Base-by-base conservation (phyloP, 768 basidiomycete genomes). In the Dictyophora rubrovolvata region DNA sequence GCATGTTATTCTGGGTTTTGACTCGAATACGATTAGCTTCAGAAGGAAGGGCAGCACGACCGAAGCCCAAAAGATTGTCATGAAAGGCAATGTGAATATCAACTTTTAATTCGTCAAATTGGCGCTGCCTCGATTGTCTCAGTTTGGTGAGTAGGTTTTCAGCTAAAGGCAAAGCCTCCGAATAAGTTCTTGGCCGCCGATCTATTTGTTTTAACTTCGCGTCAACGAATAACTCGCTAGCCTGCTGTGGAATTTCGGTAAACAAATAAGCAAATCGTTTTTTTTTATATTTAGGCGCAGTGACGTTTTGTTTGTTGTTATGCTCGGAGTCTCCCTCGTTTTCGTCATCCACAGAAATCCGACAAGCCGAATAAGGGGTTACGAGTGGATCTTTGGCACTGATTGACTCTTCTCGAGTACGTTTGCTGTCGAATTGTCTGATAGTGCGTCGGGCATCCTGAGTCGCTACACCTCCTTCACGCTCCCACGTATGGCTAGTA, bases 171-270 rank as follows among this genome's bases (percentile, higher is more conserved):
- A 59, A 53, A 21, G 50, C 33, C n/a, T 16, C 12, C 5, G 57
- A 59, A 21, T 6, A 16, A 11, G 9, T 23, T 2, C n/a, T n/a
- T 4, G 42, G 42, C n/a, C 42, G 42, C 10, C 42, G 42, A 52
- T 37, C 20, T 16, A 33, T 14, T 48, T n/a, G 17, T 48, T 49
- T 33, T 18, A 51, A 36, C 12, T 34, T 59, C 11, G 37, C 9
- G 46, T 59, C 50, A n/a, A 59, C 21, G 18, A 36, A 48, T 48
- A 52, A 34, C 21, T 59, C 18, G 36, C 23, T 28, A 16, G 57
- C 57, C 34, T 59, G 57, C n/a, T 59, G 49, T 23, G 57, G 50
- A 21, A 52, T 48, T 20, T 59, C 57, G 1, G 57, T 59, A 34
- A 59, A 59, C 10, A 51, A 20, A 46, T 59, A 53, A 18, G 8